Percentiles rank a stretch among this genome's conserved stretches.
Evolutionary conservation across 1,139 yeast species (phyloP).

Genomic region (Pichia cactophila): DNA sequence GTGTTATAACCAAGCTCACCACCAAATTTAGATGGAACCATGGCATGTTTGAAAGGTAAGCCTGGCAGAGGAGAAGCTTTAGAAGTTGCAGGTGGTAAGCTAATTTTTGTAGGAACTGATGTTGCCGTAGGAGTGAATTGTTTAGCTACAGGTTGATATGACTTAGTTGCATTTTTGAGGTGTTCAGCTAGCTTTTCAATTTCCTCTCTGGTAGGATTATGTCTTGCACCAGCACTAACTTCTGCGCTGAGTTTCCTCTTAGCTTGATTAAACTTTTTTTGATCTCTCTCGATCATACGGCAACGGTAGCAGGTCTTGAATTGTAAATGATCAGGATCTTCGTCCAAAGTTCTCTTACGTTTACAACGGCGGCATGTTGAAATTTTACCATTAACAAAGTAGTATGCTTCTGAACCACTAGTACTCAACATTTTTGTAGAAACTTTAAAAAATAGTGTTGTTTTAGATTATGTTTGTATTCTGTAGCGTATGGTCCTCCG

Average conservation of each 20-base stretch:
- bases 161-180: constrained; percentile 11
- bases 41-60: constrained; percentile 10
- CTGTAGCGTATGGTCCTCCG: background rate
- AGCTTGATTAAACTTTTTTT: constrained; percentile 30
- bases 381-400: constrained; percentile 25
- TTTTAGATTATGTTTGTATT: background rate
- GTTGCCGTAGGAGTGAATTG: constrained; percentile 14
- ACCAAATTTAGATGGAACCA: constrained; percentile 2
- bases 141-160: constrained; percentile 10
- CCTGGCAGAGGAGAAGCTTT: constrained; percentile 3
- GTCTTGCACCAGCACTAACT: constrained; percentile 10
- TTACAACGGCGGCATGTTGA: constrained; percentile 50
- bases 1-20: constrained; percentile 5
- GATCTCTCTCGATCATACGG: constrained; percentile 45
- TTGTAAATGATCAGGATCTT: constrained; percentile 51
- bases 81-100: constrained; percentile 2
- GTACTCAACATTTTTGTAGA: background rate
- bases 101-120: constrained; percentile 10
- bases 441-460: background rate
- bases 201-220: constrained; percentile 16
- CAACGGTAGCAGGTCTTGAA: constrained; percentile 56
- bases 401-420: constrained; percentile 10
- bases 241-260: constrained; percentile 16
- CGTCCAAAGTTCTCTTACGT: constrained; percentile 50
- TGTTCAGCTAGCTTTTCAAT: constrained; percentile 17